phyloP scores from a whole-genome alignment of 345 rosid genomes.

The Punica granatum region DNA sequence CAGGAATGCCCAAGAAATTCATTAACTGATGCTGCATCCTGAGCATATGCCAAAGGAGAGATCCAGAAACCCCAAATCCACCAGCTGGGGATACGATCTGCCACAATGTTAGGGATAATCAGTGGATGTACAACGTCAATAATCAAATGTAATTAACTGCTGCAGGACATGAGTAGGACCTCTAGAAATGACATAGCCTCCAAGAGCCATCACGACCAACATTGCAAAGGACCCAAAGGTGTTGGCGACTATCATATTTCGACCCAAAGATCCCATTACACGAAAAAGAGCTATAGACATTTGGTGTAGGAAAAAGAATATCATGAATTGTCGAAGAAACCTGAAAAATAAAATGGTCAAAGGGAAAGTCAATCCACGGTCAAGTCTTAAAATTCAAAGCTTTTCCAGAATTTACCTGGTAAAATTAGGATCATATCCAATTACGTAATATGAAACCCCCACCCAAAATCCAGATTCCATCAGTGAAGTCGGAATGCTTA shows the following conservation, averaged over 20 bases:
- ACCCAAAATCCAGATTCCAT: slow-evolving; percentile 96
- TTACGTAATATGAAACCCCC: slow-evolving; percentile 70
- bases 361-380: neutral
- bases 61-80: slow-evolving; percentile 99
- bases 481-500: slow-evolving; percentile 82
- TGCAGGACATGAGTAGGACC: slow-evolving; percentile 32
- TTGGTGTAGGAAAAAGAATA: slow-evolving; percentile 88
- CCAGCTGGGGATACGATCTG: slow-evolving; percentile 89
- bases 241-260: slow-evolving; percentile 92
- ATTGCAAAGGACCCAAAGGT: slow-evolving; percentile 98
- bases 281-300: slow-evolving; percentile 90
- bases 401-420: slow-evolving; percentile 36
- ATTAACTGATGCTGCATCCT: slow-evolving; percentile 94
- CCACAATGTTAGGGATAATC: slow-evolving; percentile 16
- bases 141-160: neutral
- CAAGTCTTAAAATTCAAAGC: neutral
- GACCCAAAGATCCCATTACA: slow-evolving; percentile 94
- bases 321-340: slow-evolving; percentile 70
- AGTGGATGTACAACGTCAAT: slow-evolving; percentile 11
- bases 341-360: slow-evolving; percentile 32
- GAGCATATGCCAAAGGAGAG: slow-evolving; percentile 93
- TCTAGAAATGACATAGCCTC: slow-evolving; percentile 89
- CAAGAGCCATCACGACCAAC: slow-evolving; percentile 96
- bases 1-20: slow-evolving; percentile 91
- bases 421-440: slow-evolving; percentile 84